Evolutionary conservation across 73 alveolate species (phyloP), one percentile per base, ranked within the genome.

Genomic region (Urostyla sp.): DNA sequence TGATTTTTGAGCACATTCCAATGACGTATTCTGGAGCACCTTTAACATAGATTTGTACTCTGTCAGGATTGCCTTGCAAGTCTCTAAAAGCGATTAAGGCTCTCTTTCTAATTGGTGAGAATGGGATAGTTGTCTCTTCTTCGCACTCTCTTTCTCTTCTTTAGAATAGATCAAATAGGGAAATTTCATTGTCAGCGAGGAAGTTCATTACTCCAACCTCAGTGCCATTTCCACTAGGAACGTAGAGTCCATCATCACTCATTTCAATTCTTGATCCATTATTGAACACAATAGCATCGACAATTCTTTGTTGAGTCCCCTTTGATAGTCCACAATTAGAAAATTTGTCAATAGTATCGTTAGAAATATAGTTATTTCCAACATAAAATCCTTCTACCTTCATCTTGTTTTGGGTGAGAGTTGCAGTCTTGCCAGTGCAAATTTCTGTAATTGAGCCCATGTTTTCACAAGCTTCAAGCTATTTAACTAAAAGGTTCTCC

Each of bases 371-470:
- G 15, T 20, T 43, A 4, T 85, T 94, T 60, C 81, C 95, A 76
- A 80, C 67, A 55, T 61, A 92, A 43, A 90, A 60, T 23, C 74
- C 34, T n/a, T 73, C 72, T 26, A 95, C 98, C 56, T 82, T 77
- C 98, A 94, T 94, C 31, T 85, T 94, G 73, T 95, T 95, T 54
- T 87, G 67, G 23, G 99, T 95, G 35, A 95, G 83, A 51, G 99
- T 95, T 44, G 98, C 99, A 48, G 99, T 95, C 75, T 95, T 95
- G 73, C 95, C 99, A 24, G 98, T 81, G 69, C 99, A 95, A 59
- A 95, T 95, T 38, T 88, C 79, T 56, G 87, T 92, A 37, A 94
- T 97, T 11, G 95, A 95, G 1, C 99, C 99, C 96, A 95, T 92
- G 30, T 94, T 91, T 85, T 94, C 99, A 57, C 96, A 91, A n/a